These are phyloP conservation scores for Mycena alexandri DNA, from an alignment of 768 basidiomycete species.

Conservation along the genomic window DNA sequence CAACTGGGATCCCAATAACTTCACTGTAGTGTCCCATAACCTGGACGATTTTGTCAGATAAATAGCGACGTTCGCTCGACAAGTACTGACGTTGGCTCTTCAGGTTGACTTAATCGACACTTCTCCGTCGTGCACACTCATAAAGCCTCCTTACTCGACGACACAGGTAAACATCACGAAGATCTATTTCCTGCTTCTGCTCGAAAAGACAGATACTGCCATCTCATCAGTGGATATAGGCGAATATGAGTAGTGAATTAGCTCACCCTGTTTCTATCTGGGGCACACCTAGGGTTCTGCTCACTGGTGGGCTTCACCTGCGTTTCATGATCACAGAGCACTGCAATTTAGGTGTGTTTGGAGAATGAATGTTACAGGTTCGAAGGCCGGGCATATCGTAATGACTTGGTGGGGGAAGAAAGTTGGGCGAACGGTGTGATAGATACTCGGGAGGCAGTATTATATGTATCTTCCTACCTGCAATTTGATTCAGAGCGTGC, in stretches of 20 bases:
- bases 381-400: not conserved
- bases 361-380: not conserved
- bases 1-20: too few relatives aligned
- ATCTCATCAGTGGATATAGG: not conserved
- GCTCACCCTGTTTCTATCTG: not conserved
- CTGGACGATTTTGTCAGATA: not conserved
- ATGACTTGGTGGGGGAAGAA: too few relatives aligned
- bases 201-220: slow-evolving; percentile 10
- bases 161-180: slow-evolving; percentile 21
- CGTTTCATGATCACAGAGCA: not conserved
- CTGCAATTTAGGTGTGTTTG: not conserved
- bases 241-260: not conserved
- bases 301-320: not conserved
- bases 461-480: not conserved
- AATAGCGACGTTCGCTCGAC: too few relatives aligned
- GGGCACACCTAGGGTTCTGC: not conserved
- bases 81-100: slow-evolving; percentile 15
- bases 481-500: too few relatives aligned
- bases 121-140: slow-evolving; percentile 25
- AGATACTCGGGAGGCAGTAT: not conserved
- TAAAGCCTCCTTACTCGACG: not conserved
- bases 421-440: too few relatives aligned
- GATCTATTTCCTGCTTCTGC: slow-evolving; percentile 19
- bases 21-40: not conserved
- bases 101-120: slow-evolving; percentile 13